Evolutionary conservation across 2,329 filamentous ascomycete species (phyloP), one percentile per base, ranked within the genome.

Genomic region (Phialophora macrospora): DNA sequence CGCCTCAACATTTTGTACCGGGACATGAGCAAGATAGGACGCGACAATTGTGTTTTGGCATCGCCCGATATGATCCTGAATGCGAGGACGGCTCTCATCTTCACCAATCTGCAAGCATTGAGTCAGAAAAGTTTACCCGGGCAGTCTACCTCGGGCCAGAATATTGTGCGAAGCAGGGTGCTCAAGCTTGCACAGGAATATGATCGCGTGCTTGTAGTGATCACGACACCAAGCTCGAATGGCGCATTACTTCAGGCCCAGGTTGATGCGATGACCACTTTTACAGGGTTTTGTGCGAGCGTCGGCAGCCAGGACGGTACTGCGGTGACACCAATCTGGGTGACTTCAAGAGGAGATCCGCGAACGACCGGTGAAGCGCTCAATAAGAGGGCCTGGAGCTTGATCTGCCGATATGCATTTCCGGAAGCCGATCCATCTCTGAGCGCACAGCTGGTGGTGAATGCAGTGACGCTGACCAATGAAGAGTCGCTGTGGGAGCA

Each of bases 121-220:
- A 89, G 88, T 51, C 93, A 97, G 72, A 85, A 83, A 55, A 81
- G 89, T 2, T 80, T 93, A 0, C 91, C 91, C 0, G 88, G 88
- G 0, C 83, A 86, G 60, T 80, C 76, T 8, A 68, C 72, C 0
- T 75, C 63, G 11, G 65, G 73, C 28, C 69, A 73, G 41, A 78
- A 81, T 2, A 77, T 79, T 14, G 79, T 92, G 14, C 83, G 84
- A 44, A 81, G 87, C 58, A 81, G 83, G 1, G 78, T 94, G 9
- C 73, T 77, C 3, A 76, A 74, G 7, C 78, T 89, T 0, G 82
- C 86, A 12, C 62, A 73, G 1, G 83, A 87, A 9, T 94, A 95
- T 73, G 88, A 91, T 68, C 81, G 80, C 3, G 79, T 96, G 0
- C 77, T 90, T 0, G 79, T 96, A 0, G 75, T 96, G 0, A 82